Evolutionary conservation across 352 stramenopile genomes (phyloP).

Genomic region (Halophytophthora polymorphica): DNA sequence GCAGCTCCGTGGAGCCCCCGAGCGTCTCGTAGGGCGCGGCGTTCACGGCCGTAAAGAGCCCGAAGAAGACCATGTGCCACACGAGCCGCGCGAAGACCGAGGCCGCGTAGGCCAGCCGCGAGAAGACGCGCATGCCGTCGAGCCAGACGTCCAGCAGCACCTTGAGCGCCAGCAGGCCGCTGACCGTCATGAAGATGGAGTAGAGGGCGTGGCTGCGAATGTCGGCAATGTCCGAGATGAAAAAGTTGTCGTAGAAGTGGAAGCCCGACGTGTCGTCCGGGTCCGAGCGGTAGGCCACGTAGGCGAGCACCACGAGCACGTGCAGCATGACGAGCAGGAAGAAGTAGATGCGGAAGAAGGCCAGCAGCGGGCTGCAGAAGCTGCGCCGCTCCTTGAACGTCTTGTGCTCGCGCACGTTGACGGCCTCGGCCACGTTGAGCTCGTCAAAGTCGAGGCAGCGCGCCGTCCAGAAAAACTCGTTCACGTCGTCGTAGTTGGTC

Average conservation of each 20-base stretch:
- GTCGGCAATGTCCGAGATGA: slow-evolving; percentile 55
- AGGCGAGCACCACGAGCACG: slow-evolving; percentile 71
- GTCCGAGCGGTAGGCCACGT: slow-evolving; percentile 74
- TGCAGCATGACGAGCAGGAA: slow-evolving; percentile 85
- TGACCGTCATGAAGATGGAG: slow-evolving; percentile 69
- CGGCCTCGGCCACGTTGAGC: slow-evolving; percentile 69
- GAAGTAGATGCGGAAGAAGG: slow-evolving; percentile 88
- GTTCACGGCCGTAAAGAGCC: slow-evolving; percentile 69
- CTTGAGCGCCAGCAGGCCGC: slow-evolving; percentile 57
- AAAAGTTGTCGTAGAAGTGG: slow-evolving; percentile 73
- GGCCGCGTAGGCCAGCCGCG: slow-evolving; percentile 42
- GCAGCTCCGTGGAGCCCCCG: slow-evolving; percentile 53
- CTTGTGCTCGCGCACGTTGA: slow-evolving; percentile 68
- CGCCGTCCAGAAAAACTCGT: slow-evolving; percentile 88
- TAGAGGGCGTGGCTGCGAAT: slow-evolving; percentile 76
- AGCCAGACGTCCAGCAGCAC: slow-evolving; percentile 84
- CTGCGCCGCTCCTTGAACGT: slow-evolving; percentile 85
- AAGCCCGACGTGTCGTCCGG: slow-evolving; percentile 47
- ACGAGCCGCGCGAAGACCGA: slow-evolving; percentile 70
- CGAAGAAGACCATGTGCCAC: slow-evolving; percentile 83
- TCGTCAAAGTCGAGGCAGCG: slow-evolving; percentile 82
- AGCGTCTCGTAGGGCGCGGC: slow-evolving; percentile 61
- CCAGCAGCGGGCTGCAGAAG: slow-evolving; percentile 74
- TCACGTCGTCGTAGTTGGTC: slow-evolving; percentile 89
- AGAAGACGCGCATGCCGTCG: slow-evolving; percentile 73